A percentile compares a stretch with the other conserved stretches of the same genome.
These are phyloP conservation scores for Trichoderma pleuroti DNA, from an alignment of 2,329 filamentous ascomycete genomes.

Conservation along the genomic window DNA sequence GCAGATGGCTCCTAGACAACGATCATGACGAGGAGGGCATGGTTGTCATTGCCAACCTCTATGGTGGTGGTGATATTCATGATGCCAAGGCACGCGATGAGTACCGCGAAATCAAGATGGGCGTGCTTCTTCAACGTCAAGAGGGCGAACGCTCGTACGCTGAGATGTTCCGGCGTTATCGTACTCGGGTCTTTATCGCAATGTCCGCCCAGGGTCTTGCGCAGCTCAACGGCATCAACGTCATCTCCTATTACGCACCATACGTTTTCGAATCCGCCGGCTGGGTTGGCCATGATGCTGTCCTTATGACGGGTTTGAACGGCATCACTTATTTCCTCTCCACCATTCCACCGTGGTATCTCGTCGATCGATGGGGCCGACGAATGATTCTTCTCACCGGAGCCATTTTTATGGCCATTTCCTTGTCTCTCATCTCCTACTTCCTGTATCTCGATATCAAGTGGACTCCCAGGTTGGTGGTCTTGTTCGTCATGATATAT, in stretches of 20 bases:
- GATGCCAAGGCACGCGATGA: conserved; percentile 89
- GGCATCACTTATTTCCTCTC: conserved; percentile 84
- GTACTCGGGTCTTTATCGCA: conserved; percentile 90
- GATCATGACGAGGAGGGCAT: conserved; percentile 98
- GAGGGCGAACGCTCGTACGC: conserved; percentile 88
- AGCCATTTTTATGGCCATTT: conserved; percentile 82
- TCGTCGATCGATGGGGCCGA: conserved; percentile 89
- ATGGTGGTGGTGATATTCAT: conserved; percentile 93
- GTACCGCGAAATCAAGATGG: conserved; percentile 98
- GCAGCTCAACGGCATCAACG: conserved; percentile 97
- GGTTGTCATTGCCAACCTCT: conserved; percentile 95
- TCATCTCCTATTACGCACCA: conserved; percentile 98
- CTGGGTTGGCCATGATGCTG: conserved; percentile 86
- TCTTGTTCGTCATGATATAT: conserved; percentile 96
- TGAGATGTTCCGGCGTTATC: conserved; percentile 94
- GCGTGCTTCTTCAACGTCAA: conserved; percentile 86
- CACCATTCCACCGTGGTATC: conserved; percentile 94
- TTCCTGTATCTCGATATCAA: conserved; percentile 85
- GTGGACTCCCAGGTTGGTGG: conserved; percentile 77
- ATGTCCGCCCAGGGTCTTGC: conserved; percentile 97
- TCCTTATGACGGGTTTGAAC: conserved; percentile 97
- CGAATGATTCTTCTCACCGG: conserved; percentile 86
- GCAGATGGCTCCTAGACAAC: conserved; percentile 92
- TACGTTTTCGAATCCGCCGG: conserved; percentile 95
- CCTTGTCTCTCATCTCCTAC: conserved; percentile 87